Evolutionary conservation across 2,329 filamentous ascomycete species (phyloP).

Genomic region (Didymella arachidicola): DNA sequence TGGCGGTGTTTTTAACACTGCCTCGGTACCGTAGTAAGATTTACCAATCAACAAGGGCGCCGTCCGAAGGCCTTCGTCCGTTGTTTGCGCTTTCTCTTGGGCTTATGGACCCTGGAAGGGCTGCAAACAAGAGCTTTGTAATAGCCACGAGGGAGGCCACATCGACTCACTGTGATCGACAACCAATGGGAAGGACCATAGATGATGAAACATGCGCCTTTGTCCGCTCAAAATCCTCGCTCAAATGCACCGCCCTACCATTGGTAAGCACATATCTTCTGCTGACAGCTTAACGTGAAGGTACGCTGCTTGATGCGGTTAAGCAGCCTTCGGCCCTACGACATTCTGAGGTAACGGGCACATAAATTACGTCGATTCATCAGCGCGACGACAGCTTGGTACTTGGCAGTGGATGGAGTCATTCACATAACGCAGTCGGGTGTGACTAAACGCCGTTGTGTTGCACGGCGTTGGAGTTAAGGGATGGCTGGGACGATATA

Average conservation of each 20-base stretch:
- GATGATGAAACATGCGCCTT: neutral
- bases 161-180: constrained; percentile 1
- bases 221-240: constrained; percentile 7
- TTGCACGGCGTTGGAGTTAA: constrained; percentile 19
- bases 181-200: neutral
- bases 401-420: constrained; percentile 3
- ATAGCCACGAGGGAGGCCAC: neutral
- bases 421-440: neutral
- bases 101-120: constrained; percentile 16
- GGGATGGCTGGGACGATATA: constrained; percentile 4
- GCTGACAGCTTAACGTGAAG: constrained; percentile 17
- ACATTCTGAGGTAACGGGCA: neutral
- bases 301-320: constrained; percentile 3
- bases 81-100: constrained; percentile 3
- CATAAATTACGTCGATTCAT: constrained; percentile 5
- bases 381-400: neutral
- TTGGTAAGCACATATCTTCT: constrained; percentile 9
- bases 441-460: constrained; percentile 14
- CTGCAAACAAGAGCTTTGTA: constrained; percentile 4
- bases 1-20: too few species aligned
- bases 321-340: constrained; percentile 8
- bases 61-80: constrained; percentile 20
- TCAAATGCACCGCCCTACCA: constrained; percentile 1
- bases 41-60: constrained; percentile 7
- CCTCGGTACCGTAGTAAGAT: too few species aligned